Conservation (phyloP, 169 alveolate genomes). For the Plasmodium relictum region DNA sequence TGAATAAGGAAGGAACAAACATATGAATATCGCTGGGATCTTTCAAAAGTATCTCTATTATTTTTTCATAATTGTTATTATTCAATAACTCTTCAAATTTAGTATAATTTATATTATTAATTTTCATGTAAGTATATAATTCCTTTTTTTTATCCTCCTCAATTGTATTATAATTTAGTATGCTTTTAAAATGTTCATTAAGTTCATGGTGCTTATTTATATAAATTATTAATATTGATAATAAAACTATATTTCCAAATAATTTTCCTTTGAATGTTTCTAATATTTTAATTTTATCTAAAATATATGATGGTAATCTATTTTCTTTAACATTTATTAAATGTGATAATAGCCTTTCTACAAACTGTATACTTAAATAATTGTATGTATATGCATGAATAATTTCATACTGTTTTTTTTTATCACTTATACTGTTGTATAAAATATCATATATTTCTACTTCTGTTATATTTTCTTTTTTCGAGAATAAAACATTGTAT, state of each 20-base stretch:
- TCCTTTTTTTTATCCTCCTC: background rate
- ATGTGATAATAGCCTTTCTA: conserved; percentile 22
- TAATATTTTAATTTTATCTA: conserved; percentile 37
- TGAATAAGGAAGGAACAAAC: conserved; percentile 53
- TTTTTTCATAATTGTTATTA: conserved; percentile 14
- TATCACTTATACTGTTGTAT: conserved; percentile 26
- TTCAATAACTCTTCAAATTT: conserved; percentile 1
- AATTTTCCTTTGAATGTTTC: conserved; percentile 30
- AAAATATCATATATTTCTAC: conserved; percentile 61
- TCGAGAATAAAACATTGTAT: conserved; percentile 46
- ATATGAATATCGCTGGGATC: conserved; percentile 3
- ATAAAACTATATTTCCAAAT: conserved; percentile 23
- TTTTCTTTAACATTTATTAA: conserved; percentile 16
- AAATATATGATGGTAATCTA: background rate
- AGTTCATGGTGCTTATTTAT: conserved; percentile 8
- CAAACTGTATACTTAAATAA: conserved; percentile 53
- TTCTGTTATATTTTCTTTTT: conserved; percentile 55
- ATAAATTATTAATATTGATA: conserved; percentile 23
- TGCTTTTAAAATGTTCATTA: background rate
- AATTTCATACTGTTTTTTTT: conserved; percentile 68
- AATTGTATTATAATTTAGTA: conserved; percentile 3
- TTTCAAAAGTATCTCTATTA: conserved; percentile 32
- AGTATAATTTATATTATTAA: background rate
- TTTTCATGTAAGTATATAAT: background rate
- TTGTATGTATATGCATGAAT: conserved; percentile 75